Evolutionary conservation across 169 alveolate species (phyloP), one percentile per base, ranked within the genome.

Genomic region (Theileria sp.): DNA sequence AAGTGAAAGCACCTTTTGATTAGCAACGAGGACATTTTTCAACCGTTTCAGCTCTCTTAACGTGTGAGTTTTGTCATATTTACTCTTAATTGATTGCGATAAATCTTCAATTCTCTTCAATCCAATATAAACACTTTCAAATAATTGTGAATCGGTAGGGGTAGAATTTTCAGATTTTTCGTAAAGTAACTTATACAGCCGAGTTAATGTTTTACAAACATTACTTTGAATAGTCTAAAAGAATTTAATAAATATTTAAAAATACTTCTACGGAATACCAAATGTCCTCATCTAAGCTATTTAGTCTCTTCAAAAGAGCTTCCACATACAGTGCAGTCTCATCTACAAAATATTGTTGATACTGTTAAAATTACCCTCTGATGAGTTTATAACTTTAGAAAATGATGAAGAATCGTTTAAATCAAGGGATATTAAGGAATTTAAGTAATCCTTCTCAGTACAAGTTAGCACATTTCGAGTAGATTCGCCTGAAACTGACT

Each of bases 1-100:
- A 30, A 77, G 71, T 10, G 82, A 68, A 7, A 77, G 70, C 66
- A 75, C 87, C 38, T 70, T 60, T 71, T 64, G 30, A 50, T 83
- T 83, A 36, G 38, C 8, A 32, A 17, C 17, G 0, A 83, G 70
- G 30, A 83, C 0, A 26, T 62, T 15, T 19, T 77, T 66, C 3
- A 83, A 49, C 58, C 66, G 28, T 38, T 72, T 70, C 70, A 83
- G 44, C 73, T 32, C 23, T 17, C 64, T 21, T 30, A 83, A 51
- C 44, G 50, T 28, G 10, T 34, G 19, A 25, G 79, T 38, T 36
- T 83, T 75, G 5, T 30, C 67, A 30, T 67, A 32, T 34, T 77
- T 83, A 25, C 82, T 44, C 61, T 74, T 65, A 19, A 83, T 67
- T n/a, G 89, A 67, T 8, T 23, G 68, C 0, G 72, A 75, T 10